Conservation (phyloP, 2,329 filamentous ascomycete species). For the Diaporthe vexans region DNA sequence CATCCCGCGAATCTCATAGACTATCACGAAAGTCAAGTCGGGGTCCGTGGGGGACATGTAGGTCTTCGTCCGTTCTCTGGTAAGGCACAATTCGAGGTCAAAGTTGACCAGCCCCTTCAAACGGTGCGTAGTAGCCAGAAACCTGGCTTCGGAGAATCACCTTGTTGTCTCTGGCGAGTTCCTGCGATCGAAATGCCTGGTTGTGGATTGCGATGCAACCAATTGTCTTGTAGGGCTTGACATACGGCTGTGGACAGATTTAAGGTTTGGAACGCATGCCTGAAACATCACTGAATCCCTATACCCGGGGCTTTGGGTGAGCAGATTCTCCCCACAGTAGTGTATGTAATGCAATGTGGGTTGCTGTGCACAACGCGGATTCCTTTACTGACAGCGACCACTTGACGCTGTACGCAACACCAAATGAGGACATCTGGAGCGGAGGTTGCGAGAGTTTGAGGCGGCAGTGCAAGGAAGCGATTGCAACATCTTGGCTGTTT, state of each 20-base stretch:
- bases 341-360: neutral
- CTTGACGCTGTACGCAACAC: neutral
- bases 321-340: neutral
- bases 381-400: neutral
- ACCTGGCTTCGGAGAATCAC: neutral
- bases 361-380: neutral
- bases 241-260: neutral
- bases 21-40: neutral
- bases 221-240: neutral
- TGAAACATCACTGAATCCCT: neutral
- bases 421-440: neutral
- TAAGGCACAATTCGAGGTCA: neutral
- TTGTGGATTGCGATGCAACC: neutral
- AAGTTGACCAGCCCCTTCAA: slow-evolving; percentile 23
- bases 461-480: neutral
- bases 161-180: neutral
- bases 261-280: neutral
- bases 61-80: slow-evolving; percentile 7
- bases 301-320: neutral
- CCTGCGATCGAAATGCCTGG: neutral
- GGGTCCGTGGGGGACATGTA: slow-evolving; percentile 16
- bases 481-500: slow-evolving; percentile 26
- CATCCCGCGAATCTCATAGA: neutral
- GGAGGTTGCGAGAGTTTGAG: neutral
- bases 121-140: neutral